Conservation (phyloP, 768 basidiomycete species). For the Sporobolomyces roseus region DNA sequence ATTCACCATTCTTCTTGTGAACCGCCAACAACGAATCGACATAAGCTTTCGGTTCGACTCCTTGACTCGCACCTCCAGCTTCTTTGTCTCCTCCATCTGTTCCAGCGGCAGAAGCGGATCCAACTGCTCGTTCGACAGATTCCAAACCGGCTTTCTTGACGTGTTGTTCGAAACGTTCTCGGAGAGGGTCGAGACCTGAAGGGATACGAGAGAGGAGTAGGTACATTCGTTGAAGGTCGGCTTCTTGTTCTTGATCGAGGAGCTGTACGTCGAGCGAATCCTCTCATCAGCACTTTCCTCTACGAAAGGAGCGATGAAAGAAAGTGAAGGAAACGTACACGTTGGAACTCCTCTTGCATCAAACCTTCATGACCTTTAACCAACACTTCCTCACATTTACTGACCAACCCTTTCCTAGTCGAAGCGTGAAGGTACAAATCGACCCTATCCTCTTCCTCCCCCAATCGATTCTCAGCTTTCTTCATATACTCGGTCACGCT, state of each 20-base stretch:
- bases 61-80: not conserved
- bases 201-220: conserved; percentile 81
- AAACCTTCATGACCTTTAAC: conserved; percentile 76
- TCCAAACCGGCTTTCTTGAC: conserved; percentile 84
- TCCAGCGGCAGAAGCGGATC: conserved; percentile 54
- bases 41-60: conserved; percentile 79
- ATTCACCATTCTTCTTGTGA: conserved; percentile 84
- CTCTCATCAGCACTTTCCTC: too few species aligned
- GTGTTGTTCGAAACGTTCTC: conserved; percentile 89
- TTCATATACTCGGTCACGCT: conserved; percentile 90
- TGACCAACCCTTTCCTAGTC: conserved; percentile 67
- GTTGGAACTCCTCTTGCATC: conserved; percentile 92
- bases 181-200: conserved; percentile 81
- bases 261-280: conserved; percentile 49
- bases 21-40: conserved; percentile 88
- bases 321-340: conserved; percentile 34
- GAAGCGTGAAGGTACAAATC: conserved; percentile 87
- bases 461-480: conserved; percentile 85
- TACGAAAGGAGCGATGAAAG: too few species aligned
- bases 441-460: conserved; percentile 91
- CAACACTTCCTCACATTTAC: conserved; percentile 78
- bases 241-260: conserved; percentile 88
- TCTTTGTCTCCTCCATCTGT: not conserved
- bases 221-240: conserved; percentile 94
- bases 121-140: conserved; percentile 68